Evolutionary conservation across 768 basidiomycete species (phyloP), one percentile per base, ranked within the genome.

Genomic region (Terana coerulea): DNA sequence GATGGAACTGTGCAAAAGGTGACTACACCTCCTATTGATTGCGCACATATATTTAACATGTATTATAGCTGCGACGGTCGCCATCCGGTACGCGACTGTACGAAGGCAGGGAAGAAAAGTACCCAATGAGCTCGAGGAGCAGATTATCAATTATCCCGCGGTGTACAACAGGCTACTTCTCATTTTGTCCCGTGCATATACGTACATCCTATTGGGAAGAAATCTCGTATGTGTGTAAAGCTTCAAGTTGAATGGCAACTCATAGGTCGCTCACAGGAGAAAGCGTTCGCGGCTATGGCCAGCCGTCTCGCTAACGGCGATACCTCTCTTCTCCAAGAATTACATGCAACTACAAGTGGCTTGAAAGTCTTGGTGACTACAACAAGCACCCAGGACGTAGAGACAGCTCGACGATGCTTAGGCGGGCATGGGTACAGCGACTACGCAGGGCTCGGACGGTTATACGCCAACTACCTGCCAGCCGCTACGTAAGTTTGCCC

Each of bases 341-440:
- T 86, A 62, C 88, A 91, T 58, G 81, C 84, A 0, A 79, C 76
- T 9, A 80, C 85, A 9, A 83, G 81, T 59, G 86, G 82, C 0
- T 70, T 90, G 21, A 91, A 91, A 63, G 73, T 79, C 3, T 71
- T 85, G 26, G 78, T 76, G 3, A 75, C 79, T 1, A 72, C 75
- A 0, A 63, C 72, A n/a, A 69, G 73, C 4, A 74, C 81, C 2
- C 73, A 74, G 29, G 84, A 84, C 55, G 59, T 87, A 11, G 87
- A 88, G 64, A 75, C 72, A 5, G 82, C 84, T 3, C 77, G 86
- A 7, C 76, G 85, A 14, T 76, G 84, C 0, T 78, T 89, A 76
- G 88, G 88, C 45, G 88, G 88, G 3, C 88, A 91, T 64, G 88
- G 88, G 0, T 88, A 78, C 65, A 86, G 85, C 57, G 77, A 73